A percentile compares a stretch with the other conserved stretches of the same genome.
phyloP scores from a whole-genome alignment of 805 yeast genomes.

The Pichia manshurica region DNA sequence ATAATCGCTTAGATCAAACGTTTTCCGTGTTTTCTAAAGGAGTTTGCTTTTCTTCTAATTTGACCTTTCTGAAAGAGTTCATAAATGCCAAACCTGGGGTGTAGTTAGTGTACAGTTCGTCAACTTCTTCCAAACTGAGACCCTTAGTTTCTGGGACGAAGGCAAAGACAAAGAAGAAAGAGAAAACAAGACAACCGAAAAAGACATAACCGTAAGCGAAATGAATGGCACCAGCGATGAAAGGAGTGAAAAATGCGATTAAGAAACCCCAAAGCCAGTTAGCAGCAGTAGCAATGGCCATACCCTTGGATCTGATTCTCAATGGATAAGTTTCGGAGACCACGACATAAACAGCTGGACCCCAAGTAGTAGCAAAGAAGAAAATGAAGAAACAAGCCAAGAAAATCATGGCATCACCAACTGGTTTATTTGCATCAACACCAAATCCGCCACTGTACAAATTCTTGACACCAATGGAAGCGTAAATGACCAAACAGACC shows the following conservation, averaged over 20 bases:
- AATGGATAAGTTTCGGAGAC: conserved; percentile 66
- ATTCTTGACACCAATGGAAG: conserved; percentile 52
- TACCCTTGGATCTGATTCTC: conserved; percentile 55
- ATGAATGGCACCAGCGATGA: conserved; percentile 47
- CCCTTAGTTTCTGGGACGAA: conserved; percentile 54
- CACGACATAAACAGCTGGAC: conserved; percentile 62
- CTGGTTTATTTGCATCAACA: conserved; percentile 39
- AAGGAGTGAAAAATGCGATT: conserved; percentile 54
- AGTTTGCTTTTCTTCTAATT: conserved; percentile 3
- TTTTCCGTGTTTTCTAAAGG: background rate
- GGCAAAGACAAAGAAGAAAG: conserved; percentile 48
- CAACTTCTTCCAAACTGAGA: conserved; percentile 50
- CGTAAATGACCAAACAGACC: conserved; percentile 51
- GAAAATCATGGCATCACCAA: conserved; percentile 59
- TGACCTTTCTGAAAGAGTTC: conserved; percentile 22
- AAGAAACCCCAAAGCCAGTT: conserved; percentile 61
- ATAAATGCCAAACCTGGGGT: conserved; percentile 30
- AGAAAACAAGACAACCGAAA: conserved; percentile 49
- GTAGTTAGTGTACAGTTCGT: conserved; percentile 39
- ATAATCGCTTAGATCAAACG: background rate
- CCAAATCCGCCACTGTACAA: conserved; percentile 38
- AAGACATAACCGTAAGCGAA: conserved; percentile 55
- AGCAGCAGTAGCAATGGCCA: conserved; percentile 60
- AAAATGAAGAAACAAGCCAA: conserved; percentile 59
- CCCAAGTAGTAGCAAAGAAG: conserved; percentile 73